Evolutionary conservation across 306 rosid genomes (phyloP), one percentile per base, ranked within the genome.

Genomic region (Lathyrus sativus): DNA sequence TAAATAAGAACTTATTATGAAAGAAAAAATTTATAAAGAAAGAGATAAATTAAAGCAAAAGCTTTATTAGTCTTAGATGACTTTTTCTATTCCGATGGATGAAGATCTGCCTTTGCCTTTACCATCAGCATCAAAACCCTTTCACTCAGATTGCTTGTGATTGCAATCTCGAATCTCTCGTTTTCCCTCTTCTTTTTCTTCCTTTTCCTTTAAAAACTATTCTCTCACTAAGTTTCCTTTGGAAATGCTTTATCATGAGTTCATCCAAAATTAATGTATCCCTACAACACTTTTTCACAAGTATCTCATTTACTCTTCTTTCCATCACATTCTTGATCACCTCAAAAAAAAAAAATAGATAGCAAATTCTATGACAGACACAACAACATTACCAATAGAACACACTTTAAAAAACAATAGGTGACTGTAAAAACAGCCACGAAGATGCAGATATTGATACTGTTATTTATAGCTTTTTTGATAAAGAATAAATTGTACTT

Each of bases 11-110:
- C 7, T 53, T 22, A 11, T 1, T 17, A 50, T 8, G 56, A 53
- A 53, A 53, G 7, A 51, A 51, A 70, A 74, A 74, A 59, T 5
- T 5, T 33, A 80, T 44, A 82, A 29, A 62, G 82, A 70, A 31
- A 56, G 26, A 50, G 46, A n/a, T 9, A 41, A 35, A 35, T 35
- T 19, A 79, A 68, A 67, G 83, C 84, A 78, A 85, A 78, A 75
- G 83, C 86, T 81, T 85, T 84, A 76, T 85, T 84, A 76, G 51
- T 73, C 79, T 74, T 78, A 0, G 62, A 56, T 56, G 89, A 81
- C 98, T 89, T 92, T 92, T 88, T 82, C 96, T 89, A 80, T 87
- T 91, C 96, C 87, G 88, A 85, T 87, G 91, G 90, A 50, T 81
- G 96, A 91, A 85, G 96, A 83, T 88, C 88, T 92, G 95, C 89